phyloP scores from a whole-genome alignment of 257 asterid genomes.

The Rubia yunnanensis region DNA sequence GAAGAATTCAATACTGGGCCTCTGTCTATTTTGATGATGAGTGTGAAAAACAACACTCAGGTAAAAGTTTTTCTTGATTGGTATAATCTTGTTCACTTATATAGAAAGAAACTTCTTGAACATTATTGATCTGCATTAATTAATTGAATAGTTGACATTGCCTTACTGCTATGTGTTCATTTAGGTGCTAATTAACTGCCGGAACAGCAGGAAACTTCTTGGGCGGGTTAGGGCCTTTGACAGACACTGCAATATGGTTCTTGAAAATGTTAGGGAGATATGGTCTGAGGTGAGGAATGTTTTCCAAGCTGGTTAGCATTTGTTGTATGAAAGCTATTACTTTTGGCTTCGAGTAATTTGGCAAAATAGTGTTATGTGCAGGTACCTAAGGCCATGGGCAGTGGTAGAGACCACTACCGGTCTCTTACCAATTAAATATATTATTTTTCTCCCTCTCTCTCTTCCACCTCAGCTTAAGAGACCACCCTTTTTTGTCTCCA shows the following conservation, averaged over 20 bases:
- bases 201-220: conserved; percentile 81
- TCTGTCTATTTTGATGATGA: conserved; percentile 62
- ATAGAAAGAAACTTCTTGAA: not conserved
- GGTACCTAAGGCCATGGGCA: too few species aligned
- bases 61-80: conserved; percentile 10
- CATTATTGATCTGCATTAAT: not conserved
- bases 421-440: too few species aligned
- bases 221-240: conserved; percentile 88
- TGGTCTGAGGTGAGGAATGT: conserved; percentile 66
- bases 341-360: not conserved
- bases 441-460: too few species aligned
- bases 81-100: not conserved
- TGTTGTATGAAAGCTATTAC: not conserved
- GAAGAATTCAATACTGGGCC: conserved; percentile 99
- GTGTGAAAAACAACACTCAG: conserved; percentile 54
- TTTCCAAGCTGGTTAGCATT: not conserved
- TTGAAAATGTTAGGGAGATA: conserved; percentile 82
- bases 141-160: not conserved
- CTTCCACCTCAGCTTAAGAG: too few species aligned
- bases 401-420: too few species aligned
- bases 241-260: conserved; percentile 93
- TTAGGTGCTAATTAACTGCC: conserved; percentile 79
- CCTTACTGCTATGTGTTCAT: conserved; percentile 2
- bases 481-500: too few species aligned
- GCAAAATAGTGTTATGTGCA: conserved; percentile 9